Evolutionary conservation across 2,329 filamentous ascomycete species (phyloP).

Genomic region (Colletotrichum sp.): DNA sequence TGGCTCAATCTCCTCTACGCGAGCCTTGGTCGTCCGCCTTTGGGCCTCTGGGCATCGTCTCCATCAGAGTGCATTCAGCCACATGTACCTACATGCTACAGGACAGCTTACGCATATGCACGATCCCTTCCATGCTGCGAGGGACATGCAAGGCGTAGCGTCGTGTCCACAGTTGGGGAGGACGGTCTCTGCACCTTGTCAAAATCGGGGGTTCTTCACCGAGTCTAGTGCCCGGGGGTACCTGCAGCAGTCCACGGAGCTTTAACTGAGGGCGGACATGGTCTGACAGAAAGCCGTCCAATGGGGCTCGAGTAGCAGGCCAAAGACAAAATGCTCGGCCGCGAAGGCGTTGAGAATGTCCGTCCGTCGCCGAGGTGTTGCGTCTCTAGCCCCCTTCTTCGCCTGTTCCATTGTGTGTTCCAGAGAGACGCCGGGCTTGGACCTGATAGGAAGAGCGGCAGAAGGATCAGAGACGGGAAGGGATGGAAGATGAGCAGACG

Average conservation of each 20-base stretch:
- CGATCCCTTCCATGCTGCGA: not conserved
- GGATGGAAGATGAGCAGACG: not conserved
- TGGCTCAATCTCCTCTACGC: not conserved
- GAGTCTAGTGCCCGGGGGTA: not conserved
- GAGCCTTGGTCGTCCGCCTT: not conserved
- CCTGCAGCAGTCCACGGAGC: slow-evolving; percentile 4
- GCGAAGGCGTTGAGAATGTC: not conserved
- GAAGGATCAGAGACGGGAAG: not conserved
- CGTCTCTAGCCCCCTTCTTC: not conserved
- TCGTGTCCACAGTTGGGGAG: not conserved
- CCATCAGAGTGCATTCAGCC: not conserved
- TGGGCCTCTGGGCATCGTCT: not conserved
- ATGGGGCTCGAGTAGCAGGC: not conserved
- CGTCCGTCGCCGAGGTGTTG: not conserved
- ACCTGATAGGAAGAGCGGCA: not conserved
- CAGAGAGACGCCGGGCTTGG: not conserved
- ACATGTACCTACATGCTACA: not conserved
- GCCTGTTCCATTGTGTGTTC: slow-evolving; percentile 5
- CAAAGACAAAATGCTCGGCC: not conserved
- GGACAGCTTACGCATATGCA: not conserved
- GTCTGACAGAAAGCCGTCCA: slow-evolving; percentile 4
- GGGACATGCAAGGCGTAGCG: not conserved
- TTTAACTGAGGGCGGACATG: not conserved
- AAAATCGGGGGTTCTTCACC: not conserved
- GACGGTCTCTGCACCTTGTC: not conserved